Evolutionary conservation across 202 grass and related monocot genomes (phyloP).

Genomic region (Carex sylvatica): DNA sequence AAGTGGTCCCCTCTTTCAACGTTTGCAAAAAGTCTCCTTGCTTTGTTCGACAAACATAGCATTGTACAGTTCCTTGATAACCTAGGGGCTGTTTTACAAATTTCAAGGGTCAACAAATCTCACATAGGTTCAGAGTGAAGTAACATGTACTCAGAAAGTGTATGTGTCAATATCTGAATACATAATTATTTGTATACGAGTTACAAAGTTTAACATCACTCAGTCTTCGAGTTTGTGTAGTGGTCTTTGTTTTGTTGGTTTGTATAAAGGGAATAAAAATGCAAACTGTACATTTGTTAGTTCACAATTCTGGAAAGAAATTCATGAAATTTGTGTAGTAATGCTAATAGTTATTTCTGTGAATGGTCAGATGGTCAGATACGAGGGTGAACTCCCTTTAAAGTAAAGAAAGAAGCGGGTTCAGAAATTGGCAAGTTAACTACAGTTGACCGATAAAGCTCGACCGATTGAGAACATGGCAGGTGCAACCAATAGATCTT

Average conservation of each 20-base stretch:
- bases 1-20: not conserved
- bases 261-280: not conserved
- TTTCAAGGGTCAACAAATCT: not conserved
- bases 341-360: not conserved
- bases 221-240: not conserved
- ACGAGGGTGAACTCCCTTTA: too few species aligned
- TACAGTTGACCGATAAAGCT: too few species aligned
- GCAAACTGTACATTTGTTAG: not conserved
- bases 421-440: too few species aligned
- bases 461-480: too few species aligned
- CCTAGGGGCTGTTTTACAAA: not conserved
- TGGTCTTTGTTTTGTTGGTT: not conserved
- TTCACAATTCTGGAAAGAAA: not conserved
- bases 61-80: not conserved
- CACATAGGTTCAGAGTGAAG: not conserved
- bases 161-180: not conserved
- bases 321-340: not conserved
- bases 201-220: not conserved
- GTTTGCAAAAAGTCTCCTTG: not conserved
- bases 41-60: not conserved
- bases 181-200: not conserved
- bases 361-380: not conserved
- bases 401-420: too few species aligned
- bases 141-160: not conserved
- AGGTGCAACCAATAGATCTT: too few species aligned